These are phyloP conservation scores for Cladobotryum mycophilum DNA, from an alignment of 2,329 filamentous ascomycete genomes.

Conservation along the genomic window DNA sequence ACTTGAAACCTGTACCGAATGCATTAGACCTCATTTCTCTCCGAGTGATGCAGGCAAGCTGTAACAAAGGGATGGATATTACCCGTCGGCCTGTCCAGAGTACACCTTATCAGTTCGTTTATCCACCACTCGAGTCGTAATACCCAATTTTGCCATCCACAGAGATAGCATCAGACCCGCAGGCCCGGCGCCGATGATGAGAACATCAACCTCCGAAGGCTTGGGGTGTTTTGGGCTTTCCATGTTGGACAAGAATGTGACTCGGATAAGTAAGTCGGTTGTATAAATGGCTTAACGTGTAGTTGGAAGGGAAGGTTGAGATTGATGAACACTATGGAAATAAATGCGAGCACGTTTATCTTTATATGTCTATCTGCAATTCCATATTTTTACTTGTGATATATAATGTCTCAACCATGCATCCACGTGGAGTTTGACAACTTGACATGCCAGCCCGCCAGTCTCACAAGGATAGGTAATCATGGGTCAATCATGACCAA, in stretches of 20 bases:
- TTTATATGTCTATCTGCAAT: background rate
- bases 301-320: background rate
- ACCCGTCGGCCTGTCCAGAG: slow-evolving; percentile 36
- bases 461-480: background rate
- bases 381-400: background rate
- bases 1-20: slow-evolving; percentile 41
- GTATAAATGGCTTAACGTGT: background rate
- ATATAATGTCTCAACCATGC: background rate
- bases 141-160: slow-evolving; percentile 36
- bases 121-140: slow-evolving; percentile 37
- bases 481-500: slow-evolving; percentile 8
- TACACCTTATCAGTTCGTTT: slow-evolving; percentile 35
- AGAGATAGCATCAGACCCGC: slow-evolving; percentile 36
- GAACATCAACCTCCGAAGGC: slow-evolving; percentile 24
- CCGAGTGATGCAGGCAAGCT: too few species aligned
- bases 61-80: slow-evolving; percentile 10
- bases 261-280: background rate
- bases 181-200: slow-evolving; percentile 36
- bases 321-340: background rate
- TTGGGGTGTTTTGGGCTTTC: background rate
- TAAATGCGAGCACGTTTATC: background rate
- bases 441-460: too few species aligned
- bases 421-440: background rate
- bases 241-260: background rate
- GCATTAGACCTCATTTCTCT: too few species aligned